Conservation (phyloP, 2,329 filamentous ascomycete genomes). For the Xylariomycetidae sp. region DNA sequence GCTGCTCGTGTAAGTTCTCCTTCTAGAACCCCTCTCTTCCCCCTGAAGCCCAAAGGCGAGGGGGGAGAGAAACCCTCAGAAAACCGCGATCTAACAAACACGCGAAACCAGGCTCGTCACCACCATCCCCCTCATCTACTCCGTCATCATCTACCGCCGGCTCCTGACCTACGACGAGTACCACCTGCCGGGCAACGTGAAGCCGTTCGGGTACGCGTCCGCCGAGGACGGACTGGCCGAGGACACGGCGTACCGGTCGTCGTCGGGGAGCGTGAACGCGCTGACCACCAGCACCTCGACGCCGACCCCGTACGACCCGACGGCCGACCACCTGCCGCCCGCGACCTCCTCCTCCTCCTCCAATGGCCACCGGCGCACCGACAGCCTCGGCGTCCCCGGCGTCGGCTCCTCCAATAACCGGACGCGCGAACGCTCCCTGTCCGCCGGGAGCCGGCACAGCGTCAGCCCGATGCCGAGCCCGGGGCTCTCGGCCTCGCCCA, state of each 20-base stretch:
- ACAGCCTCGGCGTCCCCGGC: conserved; percentile 11
- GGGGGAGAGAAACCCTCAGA: too few relatives aligned
- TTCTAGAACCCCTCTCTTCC: not conserved
- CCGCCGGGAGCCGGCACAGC: not conserved
- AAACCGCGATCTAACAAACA: not conserved
- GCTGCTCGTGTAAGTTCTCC: conserved; percentile 42
- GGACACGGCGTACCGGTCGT: conserved; percentile 17
- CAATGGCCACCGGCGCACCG: conserved; percentile 16
- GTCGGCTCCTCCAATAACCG: too few relatives aligned
- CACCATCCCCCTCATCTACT: conserved; percentile 39
- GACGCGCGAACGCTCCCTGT: too few relatives aligned
- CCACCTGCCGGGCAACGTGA: conserved; percentile 41
- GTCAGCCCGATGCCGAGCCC: not conserved
- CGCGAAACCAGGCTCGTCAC: conserved; percentile 31
- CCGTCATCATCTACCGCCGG: conserved; percentile 40
- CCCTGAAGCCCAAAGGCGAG: too few relatives aligned
- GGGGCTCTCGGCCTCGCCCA: not conserved
- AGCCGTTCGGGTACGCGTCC: conserved; percentile 38
- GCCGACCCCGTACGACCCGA: conserved; percentile 19
- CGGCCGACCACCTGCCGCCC: conserved; percentile 5
- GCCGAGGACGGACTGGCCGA: conserved; percentile 24
- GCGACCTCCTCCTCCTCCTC: conserved; percentile 17
- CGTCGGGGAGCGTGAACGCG: conserved; percentile 1
- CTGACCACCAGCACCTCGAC: conserved; percentile 12
- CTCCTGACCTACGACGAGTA: conserved; percentile 45